These are phyloP conservation scores for Apiospora marii DNA, from an alignment of 2,329 filamentous ascomycete genomes.

Conservation along the genomic window DNA sequence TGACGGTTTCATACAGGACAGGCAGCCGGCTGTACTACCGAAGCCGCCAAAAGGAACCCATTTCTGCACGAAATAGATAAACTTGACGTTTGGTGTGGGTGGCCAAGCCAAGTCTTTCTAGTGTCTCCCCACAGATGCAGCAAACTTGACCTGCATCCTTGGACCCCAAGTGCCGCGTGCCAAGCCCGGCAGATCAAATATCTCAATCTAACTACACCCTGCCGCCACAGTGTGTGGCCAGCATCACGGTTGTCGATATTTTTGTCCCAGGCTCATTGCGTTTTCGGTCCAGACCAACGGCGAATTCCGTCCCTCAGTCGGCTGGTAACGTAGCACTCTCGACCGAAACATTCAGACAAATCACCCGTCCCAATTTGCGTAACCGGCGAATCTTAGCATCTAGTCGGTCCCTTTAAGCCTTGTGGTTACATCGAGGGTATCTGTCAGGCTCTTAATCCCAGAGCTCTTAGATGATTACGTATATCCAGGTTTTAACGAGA, in stretches of 20 bases:
- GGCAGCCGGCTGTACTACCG: slow-evolving; percentile 9
- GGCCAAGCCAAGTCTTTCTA: background rate
- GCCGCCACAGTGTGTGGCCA: background rate
- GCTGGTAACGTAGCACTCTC: background rate
- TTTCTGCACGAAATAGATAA: background rate
- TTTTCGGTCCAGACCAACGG: background rate
- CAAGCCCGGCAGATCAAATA: background rate
- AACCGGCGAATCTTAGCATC: background rate
- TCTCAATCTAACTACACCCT: background rate
- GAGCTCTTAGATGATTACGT: background rate
- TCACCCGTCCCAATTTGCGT: background rate
- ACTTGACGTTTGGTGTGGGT: background rate
- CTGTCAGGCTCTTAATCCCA: background rate
- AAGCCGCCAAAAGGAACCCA: background rate
- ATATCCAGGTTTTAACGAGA: background rate
- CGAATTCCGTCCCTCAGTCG: background rate
- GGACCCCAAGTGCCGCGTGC: background rate
- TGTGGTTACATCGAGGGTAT: background rate
- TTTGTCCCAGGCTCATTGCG: background rate
- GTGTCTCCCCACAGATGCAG: background rate
- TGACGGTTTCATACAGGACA: background rate
- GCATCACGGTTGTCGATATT: background rate
- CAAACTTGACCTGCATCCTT: background rate
- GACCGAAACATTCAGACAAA: no score
- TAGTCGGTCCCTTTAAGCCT: background rate